Evolutionary conservation across 306 rosid species (phyloP).

Genomic region (Lotus japonicus): DNA sequence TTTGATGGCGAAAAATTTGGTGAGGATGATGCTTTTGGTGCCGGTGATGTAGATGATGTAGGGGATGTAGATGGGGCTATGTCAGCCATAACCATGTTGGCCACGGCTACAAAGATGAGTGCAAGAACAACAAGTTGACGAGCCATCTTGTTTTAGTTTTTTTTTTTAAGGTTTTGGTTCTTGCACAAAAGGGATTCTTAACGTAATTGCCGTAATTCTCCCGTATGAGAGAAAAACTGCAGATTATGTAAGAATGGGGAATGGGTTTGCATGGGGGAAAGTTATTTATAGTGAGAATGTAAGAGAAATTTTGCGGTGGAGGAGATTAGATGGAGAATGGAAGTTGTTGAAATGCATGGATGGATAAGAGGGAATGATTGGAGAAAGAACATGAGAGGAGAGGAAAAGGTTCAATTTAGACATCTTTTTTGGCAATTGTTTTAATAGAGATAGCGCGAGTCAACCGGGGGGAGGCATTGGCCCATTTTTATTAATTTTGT

Average conservation of each 20-base stretch:
- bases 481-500: neutral
- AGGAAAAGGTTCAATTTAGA: neutral
- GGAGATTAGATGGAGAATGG: neutral
- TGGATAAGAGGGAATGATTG: neutral
- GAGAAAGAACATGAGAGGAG: neutral
- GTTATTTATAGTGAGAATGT: slow-evolving; percentile 14
- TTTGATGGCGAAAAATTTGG: neutral
- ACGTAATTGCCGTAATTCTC: slow-evolving; percentile 36
- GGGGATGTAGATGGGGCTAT: slow-evolving; percentile 36
- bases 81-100: slow-evolving; percentile 1
- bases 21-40: neutral
- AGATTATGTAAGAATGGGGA: slow-evolving; percentile 13
- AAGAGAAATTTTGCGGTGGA: slow-evolving; percentile 20
- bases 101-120: slow-evolving; percentile 27
- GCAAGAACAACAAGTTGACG: slow-evolving; percentile 38
- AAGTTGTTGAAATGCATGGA: neutral
- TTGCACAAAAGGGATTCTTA: slow-evolving; percentile 13
- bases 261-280: neutral
- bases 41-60: slow-evolving; percentile 7
- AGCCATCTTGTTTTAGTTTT: neutral
- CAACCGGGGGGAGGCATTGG: neutral
- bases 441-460: slow-evolving; percentile 8
- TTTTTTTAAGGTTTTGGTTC: neutral
- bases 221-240: slow-evolving; percentile 42
- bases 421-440: neutral